Base-by-base conservation (phyloP, 202 grass and related monocot genomes). In the Setaria italica region DNA sequence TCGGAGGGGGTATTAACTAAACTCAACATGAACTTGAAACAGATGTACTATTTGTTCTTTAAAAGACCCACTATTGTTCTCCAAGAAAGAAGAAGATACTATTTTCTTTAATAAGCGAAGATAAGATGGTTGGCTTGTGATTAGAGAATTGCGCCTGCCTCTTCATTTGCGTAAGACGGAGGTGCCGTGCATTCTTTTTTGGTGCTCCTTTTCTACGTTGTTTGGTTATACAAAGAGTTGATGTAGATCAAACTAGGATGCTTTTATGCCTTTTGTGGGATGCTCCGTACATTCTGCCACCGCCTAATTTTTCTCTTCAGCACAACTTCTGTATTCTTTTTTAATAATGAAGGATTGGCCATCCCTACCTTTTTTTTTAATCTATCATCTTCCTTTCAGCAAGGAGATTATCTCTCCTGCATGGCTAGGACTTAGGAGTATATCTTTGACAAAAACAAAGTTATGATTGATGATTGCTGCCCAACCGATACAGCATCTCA, bases 281-380 rank as follows among this genome's bases (percentile, higher is more conserved):
- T 70, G 51, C 66, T 81, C 25, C 79, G 3, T 32, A 51, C 60
- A 49, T 81, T 81, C n/a, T 58, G 35, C 42, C 49, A 65, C 47
- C 10, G 12, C 48, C 50, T 81, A 30, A 29, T 42, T 30, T 73
- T 30, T 78, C 57, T 46, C 21, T 25, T 47, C 30, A 29, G 11
- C 20, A 9, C 13, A 20, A 63, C 21, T 11, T 64, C 46, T 53
- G 9, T 0, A 8, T 30, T 5, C 16, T 33, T 32, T 32, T 16
- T 15, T n/a, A 35, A 35, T 13, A 32, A 72, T 17, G 25, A 53
- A 34, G 29, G 48, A 53, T 50, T 72, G 13, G 5, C 25, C 20
- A 48, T 5, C 11, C 7, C 13, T 34, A 3, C 14, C 5, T 19
- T 74, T n/a, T n/a, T 46, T 12, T 4, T 29, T 54, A 41, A 25